A percentile compares a stretch with the other conserved stretches of the same genome.
These are phyloP conservation scores for Melastoma candidum DNA, from an alignment of 441 rosid species.

Conservation along the genomic window DNA sequence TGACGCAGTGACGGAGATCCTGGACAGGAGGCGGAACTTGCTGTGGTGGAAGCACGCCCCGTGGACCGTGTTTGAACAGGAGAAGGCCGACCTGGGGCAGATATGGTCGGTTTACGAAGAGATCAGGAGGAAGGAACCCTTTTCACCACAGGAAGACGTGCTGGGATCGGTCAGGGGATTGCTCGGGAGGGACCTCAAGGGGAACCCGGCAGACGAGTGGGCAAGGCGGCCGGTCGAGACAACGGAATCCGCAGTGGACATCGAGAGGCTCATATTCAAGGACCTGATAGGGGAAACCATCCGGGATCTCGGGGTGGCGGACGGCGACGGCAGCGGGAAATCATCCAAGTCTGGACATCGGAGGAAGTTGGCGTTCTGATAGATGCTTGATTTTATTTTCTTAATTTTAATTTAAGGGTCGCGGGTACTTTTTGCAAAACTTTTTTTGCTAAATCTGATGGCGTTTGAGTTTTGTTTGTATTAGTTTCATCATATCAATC, in stretches of 20 bases:
- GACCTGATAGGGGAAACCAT: constrained; percentile 80
- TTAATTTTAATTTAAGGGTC: no score
- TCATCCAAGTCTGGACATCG: constrained; percentile 19
- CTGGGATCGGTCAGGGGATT: constrained; percentile 52
- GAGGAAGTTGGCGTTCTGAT: constrained; percentile 69
- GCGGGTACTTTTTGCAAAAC: no score
- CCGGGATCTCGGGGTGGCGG: constrained; percentile 38
- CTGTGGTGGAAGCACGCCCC: constrained; percentile 46
- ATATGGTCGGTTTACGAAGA: constrained; percentile 60
- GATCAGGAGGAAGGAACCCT: constrained; percentile 35
- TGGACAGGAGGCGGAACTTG: constrained; percentile 33
- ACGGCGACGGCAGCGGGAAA: constrained; percentile 15
- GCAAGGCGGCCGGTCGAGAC: constrained; percentile 47
- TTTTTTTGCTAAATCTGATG: no score
- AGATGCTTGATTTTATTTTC: neutral
- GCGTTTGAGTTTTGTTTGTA: no score
- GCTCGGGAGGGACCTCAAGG: constrained; percentile 60
- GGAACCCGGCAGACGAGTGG: constrained; percentile 53
- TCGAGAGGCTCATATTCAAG: constrained; percentile 73
- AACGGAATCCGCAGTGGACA: constrained; percentile 65
- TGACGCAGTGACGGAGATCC: constrained; percentile 56
- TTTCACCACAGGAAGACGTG: constrained; percentile 29
- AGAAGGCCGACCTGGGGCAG: constrained; percentile 28
- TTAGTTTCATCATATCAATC: no score
- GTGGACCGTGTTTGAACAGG: neutral